Evolutionary conservation across 1,284 basidiomycete species (phyloP).

Genomic region (Termitomyces sp.): DNA sequence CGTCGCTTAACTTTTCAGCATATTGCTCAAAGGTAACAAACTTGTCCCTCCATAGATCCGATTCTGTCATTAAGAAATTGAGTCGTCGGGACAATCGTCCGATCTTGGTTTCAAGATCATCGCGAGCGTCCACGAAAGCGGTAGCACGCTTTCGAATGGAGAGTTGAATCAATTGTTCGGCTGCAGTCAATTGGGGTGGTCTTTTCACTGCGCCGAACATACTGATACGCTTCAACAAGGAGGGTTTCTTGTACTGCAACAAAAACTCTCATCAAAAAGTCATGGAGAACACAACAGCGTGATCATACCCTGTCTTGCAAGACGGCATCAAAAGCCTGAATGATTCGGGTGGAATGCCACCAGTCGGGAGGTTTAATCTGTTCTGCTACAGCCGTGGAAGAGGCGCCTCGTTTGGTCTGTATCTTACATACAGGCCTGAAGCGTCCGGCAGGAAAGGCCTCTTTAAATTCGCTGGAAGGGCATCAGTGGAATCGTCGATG

Average conservation of each 20-base stretch:
- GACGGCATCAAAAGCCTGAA: slow-evolving; percentile 85
- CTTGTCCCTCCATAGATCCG: slow-evolving; percentile 86
- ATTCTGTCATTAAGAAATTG: slow-evolving; percentile 89
- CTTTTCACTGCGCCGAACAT: slow-evolving; percentile 68
- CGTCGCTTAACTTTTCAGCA: slow-evolving; percentile 83
- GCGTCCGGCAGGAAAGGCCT: slow-evolving; percentile 89
- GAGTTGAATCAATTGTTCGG: slow-evolving; percentile 79
- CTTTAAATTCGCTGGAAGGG: slow-evolving; percentile 77
- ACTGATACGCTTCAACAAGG: slow-evolving; percentile 81
- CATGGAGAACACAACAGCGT: slow-evolving; percentile 9
- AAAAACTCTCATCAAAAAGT: slow-evolving; percentile 6
- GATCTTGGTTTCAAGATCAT: slow-evolving; percentile 88
- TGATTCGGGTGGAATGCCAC: slow-evolving; percentile 89
- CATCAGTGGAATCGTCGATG: slow-evolving; percentile 1
- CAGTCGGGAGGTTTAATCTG: slow-evolving; percentile 84
- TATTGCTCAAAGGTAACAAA: slow-evolving; percentile 89
- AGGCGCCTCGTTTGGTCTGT: slow-evolving; percentile 73
- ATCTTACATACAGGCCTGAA: slow-evolving; percentile 83
- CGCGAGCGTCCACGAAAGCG: slow-evolving; percentile 89
- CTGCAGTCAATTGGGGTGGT: slow-evolving; percentile 67
- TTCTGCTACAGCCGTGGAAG: slow-evolving; percentile 77
- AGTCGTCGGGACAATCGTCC: slow-evolving; percentile 76
- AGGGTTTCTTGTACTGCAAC: slow-evolving; percentile 79
- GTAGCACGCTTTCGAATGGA: slow-evolving; percentile 87
- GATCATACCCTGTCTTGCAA: slow-evolving; percentile 73